Base-by-base conservation (phyloP, 2,329 filamentous ascomycete genomes). In the Aspergillus ustus region DNA sequence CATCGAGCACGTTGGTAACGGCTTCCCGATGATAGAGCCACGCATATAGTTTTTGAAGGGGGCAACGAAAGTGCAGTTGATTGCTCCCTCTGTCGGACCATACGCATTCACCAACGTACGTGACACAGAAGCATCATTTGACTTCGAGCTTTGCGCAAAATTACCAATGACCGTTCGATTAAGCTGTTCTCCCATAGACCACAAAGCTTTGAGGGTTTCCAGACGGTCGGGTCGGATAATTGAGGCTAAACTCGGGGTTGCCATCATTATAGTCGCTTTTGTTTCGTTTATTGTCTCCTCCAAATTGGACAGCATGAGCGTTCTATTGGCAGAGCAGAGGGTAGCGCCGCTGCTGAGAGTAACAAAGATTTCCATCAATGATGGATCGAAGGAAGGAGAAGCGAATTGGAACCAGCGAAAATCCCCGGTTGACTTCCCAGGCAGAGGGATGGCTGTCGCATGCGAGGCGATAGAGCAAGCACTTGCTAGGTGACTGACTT, bases 331-430 rank as follows among this genome's bases (percentile, higher is more conserved):
- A 15, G 72, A 73, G 63, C 75, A 78, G 7, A 78, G 71, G 7
- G 76, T 77, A 17, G 67, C 71, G 6, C 76, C 76, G 7, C 59
- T 69, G 37, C 69, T 69, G 28, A 72, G 62, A 3, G 70, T 70
- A n/a, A 72, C 67, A 45, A 74, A 74, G 11, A 73, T 72, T 22
- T 74, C 72, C 68, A 72, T 71, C 15, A 74, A 50, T 0, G 71
- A 73, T 2, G 71, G 70, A 45, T 73, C 73, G 56, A 75, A 75
- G 0, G 75, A 77, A 0, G 75, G 75, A 7, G 75, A 70, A 2
- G 74, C 75, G 40, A 74, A 74, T 51, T 77, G 75, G 61, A 78
- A 77, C 75, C 76, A 78, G 13, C 76, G 69, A 31, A 76, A 70
- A 2, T 64, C 63, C 4, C 65, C 70, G 45, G 17, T 46, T 40